Evolutionary conservation across 1,284 basidiomycete genomes (phyloP), one percentile per base, ranked within the genome.

Genomic region (Rhodotorula sp.): DNA sequence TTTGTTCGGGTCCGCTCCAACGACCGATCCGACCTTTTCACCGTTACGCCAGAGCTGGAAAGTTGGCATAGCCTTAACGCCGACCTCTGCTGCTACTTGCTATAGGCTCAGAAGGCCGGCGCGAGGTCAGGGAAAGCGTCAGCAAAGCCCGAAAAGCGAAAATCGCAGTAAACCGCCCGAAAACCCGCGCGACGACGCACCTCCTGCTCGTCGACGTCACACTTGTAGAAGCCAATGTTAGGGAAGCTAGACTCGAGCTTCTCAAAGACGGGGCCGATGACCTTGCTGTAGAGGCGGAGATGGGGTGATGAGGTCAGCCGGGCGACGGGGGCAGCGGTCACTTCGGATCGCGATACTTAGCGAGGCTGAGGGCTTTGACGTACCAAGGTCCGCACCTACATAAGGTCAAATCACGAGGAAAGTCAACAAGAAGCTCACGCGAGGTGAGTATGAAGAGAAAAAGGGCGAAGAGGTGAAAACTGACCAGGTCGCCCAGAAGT

Each of bases 41-140:
- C 89, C 89, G 73, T 89, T 85, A 85, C 87, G 91, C 48, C n/a
- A n/a, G n/a, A 86, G 83, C 67, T 86, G 82, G 83, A 91, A 92
- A 5, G 90, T 91, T 24, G 91, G 91, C 87, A 92, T 89, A 81
- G 89, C 88, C 77, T 86, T 86, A 81, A 96, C 86, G 64, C 86
- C 87, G 68, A 89, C 86, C 80, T 89, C 89, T 78, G 86, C 80
- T 14, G 84, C 82, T 73, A 86, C 81, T 72, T 85, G 81, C 72
- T 67, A 37, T n/a, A 53, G 7, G 18, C 30, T 48, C 4, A 74
- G 58, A 26, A 24, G 44, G 22, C 45, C 55, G 49, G 26, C 3
- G 24, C 33, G 33, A 20, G 45, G 48, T 56, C 61, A 45, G 51
- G 42, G 12, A 24, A 4, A 6, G 12, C 6, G 29, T 30, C 20